Evolutionary conservation across 306 rosid genomes (phyloP).

Genomic region (Benincasa hispida): DNA sequence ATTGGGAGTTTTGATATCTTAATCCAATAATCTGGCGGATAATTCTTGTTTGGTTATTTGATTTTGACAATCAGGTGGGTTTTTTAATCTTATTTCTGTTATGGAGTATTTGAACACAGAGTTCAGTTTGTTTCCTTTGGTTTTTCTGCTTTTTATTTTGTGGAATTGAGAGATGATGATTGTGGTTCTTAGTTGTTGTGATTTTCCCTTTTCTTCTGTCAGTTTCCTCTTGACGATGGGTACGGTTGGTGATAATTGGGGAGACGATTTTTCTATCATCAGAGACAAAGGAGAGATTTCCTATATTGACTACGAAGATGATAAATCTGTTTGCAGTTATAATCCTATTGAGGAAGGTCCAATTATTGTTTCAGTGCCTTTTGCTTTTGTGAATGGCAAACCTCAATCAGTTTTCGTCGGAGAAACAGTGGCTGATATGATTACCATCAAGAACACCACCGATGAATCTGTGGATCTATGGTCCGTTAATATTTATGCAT

Average conservation of each 20-base stretch:
- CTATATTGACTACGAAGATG: slow-evolving; percentile 66
- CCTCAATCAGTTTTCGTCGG: slow-evolving; percentile 55
- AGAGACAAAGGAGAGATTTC: slow-evolving; percentile 69
- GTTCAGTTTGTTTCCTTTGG: background rate
- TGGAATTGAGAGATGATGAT: background rate
- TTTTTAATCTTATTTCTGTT: no score
- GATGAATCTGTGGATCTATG: slow-evolving; percentile 54
- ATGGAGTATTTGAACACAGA: background rate
- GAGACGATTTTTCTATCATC: slow-evolving; percentile 60
- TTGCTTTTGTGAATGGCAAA: slow-evolving; percentile 44
- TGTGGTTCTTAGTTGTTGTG: background rate
- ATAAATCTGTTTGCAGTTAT: slow-evolving; percentile 61
- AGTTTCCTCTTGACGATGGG: slow-evolving; percentile 39
- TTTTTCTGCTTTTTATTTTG: background rate
- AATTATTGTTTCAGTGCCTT: slow-evolving; percentile 52
- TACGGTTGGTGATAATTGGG: slow-evolving; percentile 32
- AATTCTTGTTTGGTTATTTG: background rate
- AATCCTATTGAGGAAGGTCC: slow-evolving; percentile 34
- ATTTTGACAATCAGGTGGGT: background rate
- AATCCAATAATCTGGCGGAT: background rate
- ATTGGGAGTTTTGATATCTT: background rate
- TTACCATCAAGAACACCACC: slow-evolving; percentile 61
- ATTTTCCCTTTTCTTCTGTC: slow-evolving; percentile 1
- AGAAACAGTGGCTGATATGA: slow-evolving; percentile 33
- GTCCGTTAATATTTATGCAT: slow-evolving; percentile 64